Percentiles rank a stretch among this genome's conserved stretches.
phyloP scores from a whole-genome alignment of 2,329 filamentous ascomycete species.

The Parastagonospora avenae region DNA sequence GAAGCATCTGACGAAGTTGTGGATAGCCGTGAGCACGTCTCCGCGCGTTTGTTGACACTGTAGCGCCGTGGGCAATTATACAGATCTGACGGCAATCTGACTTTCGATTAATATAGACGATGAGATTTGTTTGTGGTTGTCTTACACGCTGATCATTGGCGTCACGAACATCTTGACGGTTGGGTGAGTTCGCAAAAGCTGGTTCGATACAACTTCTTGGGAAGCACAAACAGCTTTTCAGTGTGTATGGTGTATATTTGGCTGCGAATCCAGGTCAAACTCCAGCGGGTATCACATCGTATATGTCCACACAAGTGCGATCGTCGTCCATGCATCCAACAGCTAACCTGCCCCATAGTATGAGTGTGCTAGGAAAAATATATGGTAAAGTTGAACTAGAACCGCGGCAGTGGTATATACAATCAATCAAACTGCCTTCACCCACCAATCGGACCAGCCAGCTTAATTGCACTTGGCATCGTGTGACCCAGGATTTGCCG shows the following conservation, averaged over 20 bases:
- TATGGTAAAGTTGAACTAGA: constrained; percentile 16
- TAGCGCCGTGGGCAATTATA: not conserved
- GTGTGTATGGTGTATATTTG: not conserved
- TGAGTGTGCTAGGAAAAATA: constrained; percentile 6
- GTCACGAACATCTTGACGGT: constrained; percentile 23
- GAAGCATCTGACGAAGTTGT: constrained; percentile 16
- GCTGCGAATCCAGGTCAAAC: constrained; percentile 3
- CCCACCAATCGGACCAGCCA: constrained; percentile 15
- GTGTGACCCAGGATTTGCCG: constrained; percentile 17
- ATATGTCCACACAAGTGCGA: constrained; percentile 11
- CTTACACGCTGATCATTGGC: constrained; percentile 24
- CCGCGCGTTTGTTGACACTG: constrained; percentile 5
- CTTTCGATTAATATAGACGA: constrained; percentile 9
- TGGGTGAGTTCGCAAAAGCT: not conserved
- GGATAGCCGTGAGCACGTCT: constrained; percentile 6
- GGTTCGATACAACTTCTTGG: no score
- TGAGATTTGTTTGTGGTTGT: not conserved
- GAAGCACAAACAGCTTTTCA: not conserved
- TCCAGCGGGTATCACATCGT: constrained; percentile 6
- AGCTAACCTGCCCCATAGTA: constrained; percentile 5
- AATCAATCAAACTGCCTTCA: constrained; percentile 22
- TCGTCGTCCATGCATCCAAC: constrained; percentile 2
- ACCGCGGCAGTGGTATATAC: constrained; percentile 16
- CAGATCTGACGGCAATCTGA: not conserved
- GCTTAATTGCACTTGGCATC: constrained; percentile 23